Base-by-base conservation (phyloP, 2,329 filamentous ascomycete species). In the Dactylellina cionopaga region DNA sequence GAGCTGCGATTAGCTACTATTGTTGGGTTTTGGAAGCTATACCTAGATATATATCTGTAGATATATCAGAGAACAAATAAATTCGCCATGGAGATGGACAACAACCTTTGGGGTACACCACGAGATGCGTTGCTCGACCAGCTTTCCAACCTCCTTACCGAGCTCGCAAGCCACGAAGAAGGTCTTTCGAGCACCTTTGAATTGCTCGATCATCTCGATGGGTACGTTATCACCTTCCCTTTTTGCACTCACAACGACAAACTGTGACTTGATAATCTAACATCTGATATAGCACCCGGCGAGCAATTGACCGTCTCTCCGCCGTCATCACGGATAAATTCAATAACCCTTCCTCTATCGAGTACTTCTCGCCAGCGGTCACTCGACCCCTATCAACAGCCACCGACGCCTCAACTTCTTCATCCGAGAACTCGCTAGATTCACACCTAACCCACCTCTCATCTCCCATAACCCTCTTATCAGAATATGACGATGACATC, bases 321-420 rank as follows among this genome's bases (percentile, higher is more conserved):
- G 69, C 69, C 51, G 59, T 68, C 25, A 66, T 74, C 31, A 66
- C 69, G 35, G 55, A 74, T 46, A 74, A 74, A 58, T 74, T 62
- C 44, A 51, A 33, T 31, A 66, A 74, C 25, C 60, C 60, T 13
- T 58, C 62, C 19, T 74, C 69, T 3, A 31, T 63, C 49, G 69
- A 74, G 44, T 74, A 59, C 62, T 74, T 74, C 49, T 74, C 69
- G 5, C 69, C 69, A 37, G 47, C 62, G 7, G 69, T 74, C 29
- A 66, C 69, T 31, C 62, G 69, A 15, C 69, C 69, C 7, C 47
- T 68, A n/a, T 74, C 69, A 4, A 74, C 69, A 52, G 41, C 69
- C 4, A 74, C 69, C 22, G 59, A 66, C 19, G 62, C 62, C 31
- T 74, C 69, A 46, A 74, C 68, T 41, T 66, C 69, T 11, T 74